A percentile compares a stretch with the other conserved stretches of the same genome.
These are phyloP conservation scores for Clavariopsis aquatica DNA, from an alignment of 495 filamentous ascomycete genomes.

Conservation along the genomic window DNA sequence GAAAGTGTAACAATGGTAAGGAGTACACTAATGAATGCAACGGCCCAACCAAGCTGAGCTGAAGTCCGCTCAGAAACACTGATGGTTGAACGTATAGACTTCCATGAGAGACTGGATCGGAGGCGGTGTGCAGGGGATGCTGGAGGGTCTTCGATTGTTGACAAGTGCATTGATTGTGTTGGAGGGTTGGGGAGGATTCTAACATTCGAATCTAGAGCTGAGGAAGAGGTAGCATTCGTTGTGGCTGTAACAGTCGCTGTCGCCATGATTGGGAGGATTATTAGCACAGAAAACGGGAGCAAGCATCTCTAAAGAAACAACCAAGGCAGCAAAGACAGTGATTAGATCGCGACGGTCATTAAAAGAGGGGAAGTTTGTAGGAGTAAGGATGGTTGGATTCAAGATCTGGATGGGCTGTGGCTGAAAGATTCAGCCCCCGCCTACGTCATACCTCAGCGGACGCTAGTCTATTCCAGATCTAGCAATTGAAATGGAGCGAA, in stretches of 20 bases:
- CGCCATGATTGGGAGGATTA: neutral
- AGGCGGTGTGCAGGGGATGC: neutral
- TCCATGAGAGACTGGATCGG: constrained; percentile 14
- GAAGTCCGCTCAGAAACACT: constrained; percentile 20
- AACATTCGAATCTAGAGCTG: neutral
- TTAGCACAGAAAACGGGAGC: neutral
- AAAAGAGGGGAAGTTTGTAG: neutral
- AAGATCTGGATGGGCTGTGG: neutral
- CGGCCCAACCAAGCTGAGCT: constrained; percentile 22
- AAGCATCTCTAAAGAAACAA: neutral
- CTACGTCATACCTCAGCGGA: neutral
- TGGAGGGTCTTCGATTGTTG: neutral
- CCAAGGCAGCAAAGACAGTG: neutral
- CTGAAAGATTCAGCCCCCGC: neutral
- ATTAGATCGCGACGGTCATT: neutral
- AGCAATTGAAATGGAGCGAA: too few species aligned
- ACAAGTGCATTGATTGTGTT: neutral
- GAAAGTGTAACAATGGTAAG: constrained; percentile 23
- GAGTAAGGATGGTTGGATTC: too few species aligned
- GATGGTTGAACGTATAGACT: constrained; percentile 7
- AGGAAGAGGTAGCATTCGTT: neutral
- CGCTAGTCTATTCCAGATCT: too few species aligned
- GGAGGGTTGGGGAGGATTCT: neutral
- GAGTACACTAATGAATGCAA: constrained; percentile 23
- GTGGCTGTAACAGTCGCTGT: neutral